Percentiles rank a stretch among this genome's conserved stretches.
Evolutionary conservation across 2,329 filamentous ascomycete genomes (phyloP).

Genomic region (Neobulgaria alba): DNA sequence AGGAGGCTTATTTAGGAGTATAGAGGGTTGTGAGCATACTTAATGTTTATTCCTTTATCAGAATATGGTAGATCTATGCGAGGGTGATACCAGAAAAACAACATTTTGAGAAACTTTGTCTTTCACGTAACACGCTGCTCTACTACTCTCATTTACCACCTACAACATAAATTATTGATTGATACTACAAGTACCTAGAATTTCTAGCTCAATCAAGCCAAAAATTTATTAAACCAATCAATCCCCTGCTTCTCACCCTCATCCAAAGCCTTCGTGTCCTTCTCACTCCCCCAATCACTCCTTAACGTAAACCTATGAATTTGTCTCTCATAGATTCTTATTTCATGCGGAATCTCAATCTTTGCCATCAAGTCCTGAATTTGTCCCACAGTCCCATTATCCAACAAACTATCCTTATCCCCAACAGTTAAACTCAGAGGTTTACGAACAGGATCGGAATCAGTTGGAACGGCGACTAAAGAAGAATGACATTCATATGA

Average conservation of each 20-base stretch:
- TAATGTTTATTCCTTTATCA: too few relatives aligned
- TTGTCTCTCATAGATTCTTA: slow-evolving; percentile 35
- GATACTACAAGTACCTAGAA: too few relatives aligned
- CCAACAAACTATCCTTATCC: slow-evolving; percentile 34
- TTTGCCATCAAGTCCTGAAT: slow-evolving; percentile 33
- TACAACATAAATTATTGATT: too few relatives aligned
- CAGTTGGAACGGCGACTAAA: slow-evolving; percentile 33
- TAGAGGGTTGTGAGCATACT: too few relatives aligned
- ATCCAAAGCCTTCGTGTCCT: slow-evolving; percentile 40
- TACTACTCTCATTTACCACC: too few relatives aligned
- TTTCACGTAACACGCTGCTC: too few relatives aligned
- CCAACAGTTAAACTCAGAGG: slow-evolving; percentile 35
- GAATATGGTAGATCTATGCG: too few relatives aligned
- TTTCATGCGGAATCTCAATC: slow-evolving; percentile 30
- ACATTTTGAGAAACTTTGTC: too few relatives aligned
- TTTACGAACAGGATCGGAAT: slow-evolving; percentile 33
- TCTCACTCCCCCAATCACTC: slow-evolving; percentile 34
- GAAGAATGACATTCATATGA: slow-evolving; percentile 35
- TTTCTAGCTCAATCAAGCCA: slow-evolving; percentile 19
- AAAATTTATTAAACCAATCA: slow-evolving; percentile 32
- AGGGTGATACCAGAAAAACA: too few relatives aligned
- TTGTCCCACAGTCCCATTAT: slow-evolving; percentile 31
- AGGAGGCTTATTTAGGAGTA: too few relatives aligned
- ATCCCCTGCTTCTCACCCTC: slow-evolving; percentile 34
- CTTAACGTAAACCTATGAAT: slow-evolving; percentile 37